phyloP scores from a whole-genome alignment of 2,329 filamentous ascomycete species.

The Septoria linicola region DNA sequence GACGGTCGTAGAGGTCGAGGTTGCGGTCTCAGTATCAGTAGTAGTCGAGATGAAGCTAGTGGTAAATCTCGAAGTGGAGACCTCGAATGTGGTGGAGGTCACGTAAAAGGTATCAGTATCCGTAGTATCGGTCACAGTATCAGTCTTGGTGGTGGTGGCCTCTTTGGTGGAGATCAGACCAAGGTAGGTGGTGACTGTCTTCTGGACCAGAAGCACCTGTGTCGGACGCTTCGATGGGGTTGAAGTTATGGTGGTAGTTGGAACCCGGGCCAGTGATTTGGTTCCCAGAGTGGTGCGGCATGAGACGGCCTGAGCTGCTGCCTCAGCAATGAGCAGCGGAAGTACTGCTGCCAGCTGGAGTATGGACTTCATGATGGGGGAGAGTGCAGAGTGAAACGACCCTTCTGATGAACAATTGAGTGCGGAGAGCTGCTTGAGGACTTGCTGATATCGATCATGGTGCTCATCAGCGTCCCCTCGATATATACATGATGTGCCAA shows the following conservation, averaged over 20 bases:
- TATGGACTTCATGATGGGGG: conserved; percentile 1
- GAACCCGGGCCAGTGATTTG: not conserved
- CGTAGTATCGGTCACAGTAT: conserved; percentile 1
- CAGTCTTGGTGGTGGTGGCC: conserved; percentile 1
- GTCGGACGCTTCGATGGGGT: not conserved
- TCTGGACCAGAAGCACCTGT: conserved; percentile 1
- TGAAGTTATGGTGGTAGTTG: not conserved
- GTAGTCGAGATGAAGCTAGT: not conserved
- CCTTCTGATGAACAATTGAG: not conserved
- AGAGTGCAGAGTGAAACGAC: not conserved
- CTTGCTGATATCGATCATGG: not conserved
- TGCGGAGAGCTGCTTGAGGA: not conserved
- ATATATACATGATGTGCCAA: not conserved
- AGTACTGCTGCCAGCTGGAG: conserved; percentile 1
- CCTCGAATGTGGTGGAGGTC: not conserved
- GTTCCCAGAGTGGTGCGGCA: conserved; percentile 5
- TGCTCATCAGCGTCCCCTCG: not conserved
- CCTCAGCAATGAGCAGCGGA: not conserved
- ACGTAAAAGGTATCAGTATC: conserved; percentile 5
- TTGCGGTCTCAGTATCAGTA: not conserved
- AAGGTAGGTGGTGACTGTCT: conserved; percentile 6
- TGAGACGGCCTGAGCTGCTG: not conserved
- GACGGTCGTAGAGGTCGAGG: not conserved
- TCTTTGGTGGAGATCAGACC: conserved; percentile 1
- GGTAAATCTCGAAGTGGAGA: not conserved